Evolutionary conservation across 2,329 filamentous ascomycete species (phyloP).

Genomic region (Fusarium coffeatum): DNA sequence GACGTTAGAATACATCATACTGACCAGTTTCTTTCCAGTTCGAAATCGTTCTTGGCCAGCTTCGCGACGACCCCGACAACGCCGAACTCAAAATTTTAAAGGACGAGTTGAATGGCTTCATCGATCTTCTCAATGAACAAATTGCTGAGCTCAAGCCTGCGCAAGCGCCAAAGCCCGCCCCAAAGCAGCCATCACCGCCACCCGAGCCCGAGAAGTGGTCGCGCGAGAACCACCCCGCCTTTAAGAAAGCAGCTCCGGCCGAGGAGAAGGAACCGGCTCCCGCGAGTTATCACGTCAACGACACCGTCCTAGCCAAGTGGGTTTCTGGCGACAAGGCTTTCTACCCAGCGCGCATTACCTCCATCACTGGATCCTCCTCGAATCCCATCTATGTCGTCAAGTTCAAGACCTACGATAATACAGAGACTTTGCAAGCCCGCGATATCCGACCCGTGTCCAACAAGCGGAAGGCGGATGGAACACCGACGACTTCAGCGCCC

Average conservation of each 20-base stretch:
- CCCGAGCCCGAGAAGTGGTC: conserved; percentile 79
- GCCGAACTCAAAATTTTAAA: conserved; percentile 80
- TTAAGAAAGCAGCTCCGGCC: conserved; percentile 63
- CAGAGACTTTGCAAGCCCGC: conserved; percentile 82
- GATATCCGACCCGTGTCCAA: conserved; percentile 84
- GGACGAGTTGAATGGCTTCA: conserved; percentile 83
- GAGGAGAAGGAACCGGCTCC: conserved; percentile 65
- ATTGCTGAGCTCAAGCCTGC: conserved; percentile 80
- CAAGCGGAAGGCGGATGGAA: conserved; percentile 89
- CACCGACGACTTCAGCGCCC: conserved; percentile 62
- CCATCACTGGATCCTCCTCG: conserved; percentile 90
- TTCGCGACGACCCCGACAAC: conserved; percentile 84
- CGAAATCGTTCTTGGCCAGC: conserved; percentile 79
- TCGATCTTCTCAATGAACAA: conserved; percentile 81
- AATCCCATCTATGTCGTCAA: conserved; percentile 94
- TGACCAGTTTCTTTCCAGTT: conserved; percentile 63
- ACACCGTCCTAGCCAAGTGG: conserved; percentile 92
- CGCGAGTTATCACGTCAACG: conserved; percentile 83
- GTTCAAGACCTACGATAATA: conserved; percentile 90
- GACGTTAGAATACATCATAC: neutral
- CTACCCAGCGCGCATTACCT: conserved; percentile 92
- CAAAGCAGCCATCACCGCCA: conserved; percentile 60
- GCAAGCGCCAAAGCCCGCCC: conserved; percentile 58
- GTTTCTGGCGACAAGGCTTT: conserved; percentile 87
- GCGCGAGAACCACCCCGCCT: conserved; percentile 82